A percentile compares a stretch with the other conserved stretches of the same genome.
Conservation (phyloP, 805 yeast genomes). For the Zygoascus ofunaensis region DNA sequence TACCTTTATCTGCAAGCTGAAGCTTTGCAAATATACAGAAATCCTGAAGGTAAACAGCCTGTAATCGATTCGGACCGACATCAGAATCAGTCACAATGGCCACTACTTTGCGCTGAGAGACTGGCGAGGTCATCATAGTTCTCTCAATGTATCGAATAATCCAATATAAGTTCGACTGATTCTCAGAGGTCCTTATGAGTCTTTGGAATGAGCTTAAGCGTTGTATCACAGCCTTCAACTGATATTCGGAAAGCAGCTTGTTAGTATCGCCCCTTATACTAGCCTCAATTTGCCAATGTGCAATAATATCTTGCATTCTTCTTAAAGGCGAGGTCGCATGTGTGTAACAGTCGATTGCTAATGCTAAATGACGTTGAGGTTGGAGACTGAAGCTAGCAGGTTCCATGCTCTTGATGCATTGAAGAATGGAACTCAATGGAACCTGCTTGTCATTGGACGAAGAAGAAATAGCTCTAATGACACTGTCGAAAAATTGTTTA, state of each 20-base stretch:
- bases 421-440: constrained; percentile 23
- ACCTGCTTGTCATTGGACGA: no score
- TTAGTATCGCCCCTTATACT: constrained; percentile 24
- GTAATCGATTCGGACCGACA: background rate
- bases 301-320: constrained; percentile 68
- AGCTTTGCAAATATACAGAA: constrained; percentile 5
- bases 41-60: constrained; percentile 3
- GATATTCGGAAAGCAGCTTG: constrained; percentile 5
- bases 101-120: background rate
- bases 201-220: constrained; percentile 9
- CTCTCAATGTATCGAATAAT: constrained; percentile 11
- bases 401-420: constrained; percentile 39
- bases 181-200: constrained; percentile 10
- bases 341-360: constrained; percentile 55
- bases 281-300: constrained; percentile 67
- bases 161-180: constrained; percentile 12
- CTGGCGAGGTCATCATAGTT: background rate
- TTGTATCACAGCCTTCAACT: constrained; percentile 8
- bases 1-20: background rate
- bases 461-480: constrained; percentile 9
- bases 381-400: constrained; percentile 37
- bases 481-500: constrained; percentile 20
- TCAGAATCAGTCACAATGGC: background rate
- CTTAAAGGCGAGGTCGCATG: constrained; percentile 87
- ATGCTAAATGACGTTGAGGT: constrained; percentile 46